These are phyloP conservation scores for Biscogniauxia sp. DNA, from an alignment of 2,329 filamentous ascomycete species.

Conservation along the genomic window DNA sequence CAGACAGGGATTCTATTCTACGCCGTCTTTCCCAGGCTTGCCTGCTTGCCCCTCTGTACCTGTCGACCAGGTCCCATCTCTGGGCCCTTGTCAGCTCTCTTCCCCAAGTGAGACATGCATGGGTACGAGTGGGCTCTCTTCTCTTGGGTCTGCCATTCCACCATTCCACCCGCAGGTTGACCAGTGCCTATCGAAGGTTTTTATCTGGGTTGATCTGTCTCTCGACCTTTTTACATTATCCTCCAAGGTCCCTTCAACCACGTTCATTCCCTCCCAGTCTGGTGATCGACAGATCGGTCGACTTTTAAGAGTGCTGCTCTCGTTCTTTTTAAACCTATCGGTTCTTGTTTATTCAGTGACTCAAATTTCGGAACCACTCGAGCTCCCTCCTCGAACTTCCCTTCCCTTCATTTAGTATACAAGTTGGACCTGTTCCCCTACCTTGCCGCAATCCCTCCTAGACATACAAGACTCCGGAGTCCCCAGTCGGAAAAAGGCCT, in stretches of 20 bases:
- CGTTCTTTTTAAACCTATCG: constrained; percentile 34
- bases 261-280: constrained; percentile 32
- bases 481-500: constrained; percentile 19
- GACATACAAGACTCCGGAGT: constrained; percentile 25
- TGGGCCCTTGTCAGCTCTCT: constrained; percentile 40
- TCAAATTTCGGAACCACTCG: constrained; percentile 33
- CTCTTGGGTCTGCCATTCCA: constrained; percentile 21
- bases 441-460: constrained; percentile 18
- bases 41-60: constrained; percentile 27
- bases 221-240: constrained; percentile 33
- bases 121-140: constrained; percentile 33
- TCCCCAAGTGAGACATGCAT: constrained; percentile 52
- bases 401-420: constrained; percentile 34
- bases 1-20: constrained; percentile 32
- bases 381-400: constrained; percentile 30
- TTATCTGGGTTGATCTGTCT: constrained; percentile 43
- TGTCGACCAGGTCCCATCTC: constrained; percentile 31
- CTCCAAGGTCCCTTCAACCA: constrained; percentile 33
- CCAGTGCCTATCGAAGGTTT: constrained; percentile 39
- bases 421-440: constrained; percentile 23
- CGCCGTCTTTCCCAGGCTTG: constrained; percentile 22
- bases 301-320: constrained; percentile 30
- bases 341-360: constrained; percentile 35
- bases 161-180: constrained; percentile 36
- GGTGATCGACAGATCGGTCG: constrained; percentile 36